These are phyloP conservation scores for Fusarium gaditjirri DNA, from an alignment of 2,329 filamentous ascomycete genomes.

Conservation along the genomic window DNA sequence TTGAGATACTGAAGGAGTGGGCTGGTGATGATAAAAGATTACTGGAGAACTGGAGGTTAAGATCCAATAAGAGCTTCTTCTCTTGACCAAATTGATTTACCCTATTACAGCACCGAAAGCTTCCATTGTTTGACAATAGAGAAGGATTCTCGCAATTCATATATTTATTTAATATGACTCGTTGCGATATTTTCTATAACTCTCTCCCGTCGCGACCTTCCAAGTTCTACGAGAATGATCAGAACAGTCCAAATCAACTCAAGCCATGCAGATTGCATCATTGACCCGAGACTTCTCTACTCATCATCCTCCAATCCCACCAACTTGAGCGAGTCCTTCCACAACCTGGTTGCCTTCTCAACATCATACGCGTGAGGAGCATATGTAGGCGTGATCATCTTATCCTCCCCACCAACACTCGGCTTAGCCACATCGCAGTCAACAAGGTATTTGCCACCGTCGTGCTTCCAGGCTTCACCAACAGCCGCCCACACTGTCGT, in stretches of 20 bases:
- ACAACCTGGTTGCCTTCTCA: neutral
- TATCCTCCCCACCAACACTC: neutral
- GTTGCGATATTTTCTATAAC: too few species aligned
- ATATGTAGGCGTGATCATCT: neutral
- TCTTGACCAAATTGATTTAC: too few species aligned
- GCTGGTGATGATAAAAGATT: too few species aligned
- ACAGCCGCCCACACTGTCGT: neutral
- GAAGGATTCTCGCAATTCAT: too few species aligned
- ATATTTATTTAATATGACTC: too few species aligned
- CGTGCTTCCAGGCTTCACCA: neutral
- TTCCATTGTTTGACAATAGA: too few species aligned
- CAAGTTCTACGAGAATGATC: too few species aligned
- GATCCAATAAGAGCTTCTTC: neutral
- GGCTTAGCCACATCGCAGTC: neutral
- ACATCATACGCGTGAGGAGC: neutral
- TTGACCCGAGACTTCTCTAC: neutral
- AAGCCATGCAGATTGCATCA: too few species aligned
- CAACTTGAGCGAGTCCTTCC: neutral
- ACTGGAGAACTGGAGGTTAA: too few species aligned
- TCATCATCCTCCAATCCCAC: neutral
- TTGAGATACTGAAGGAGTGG: too few species aligned
- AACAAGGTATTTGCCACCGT: neutral
- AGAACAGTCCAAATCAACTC: too few species aligned
- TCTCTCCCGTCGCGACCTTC: too few species aligned
- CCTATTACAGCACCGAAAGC: accelerated